A percentile compares a stretch with the other conserved stretches of the same genome.
These are phyloP conservation scores for Colletotrichum sp. DNA, from an alignment of 2,329 filamentous ascomycete species.

Conservation along the genomic window DNA sequence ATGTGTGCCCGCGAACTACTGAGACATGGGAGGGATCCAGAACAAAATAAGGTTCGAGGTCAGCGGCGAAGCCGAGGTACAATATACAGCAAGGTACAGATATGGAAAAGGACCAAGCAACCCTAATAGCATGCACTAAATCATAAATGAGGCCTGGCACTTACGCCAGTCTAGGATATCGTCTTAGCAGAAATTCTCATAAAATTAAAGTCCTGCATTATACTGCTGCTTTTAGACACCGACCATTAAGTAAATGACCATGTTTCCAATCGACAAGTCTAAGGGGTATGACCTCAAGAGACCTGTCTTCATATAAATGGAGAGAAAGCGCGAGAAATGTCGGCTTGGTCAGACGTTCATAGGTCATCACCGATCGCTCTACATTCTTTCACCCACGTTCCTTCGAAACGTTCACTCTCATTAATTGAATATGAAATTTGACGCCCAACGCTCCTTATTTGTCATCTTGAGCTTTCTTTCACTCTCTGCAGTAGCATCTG, in stretches of 20 bases:
- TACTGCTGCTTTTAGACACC: neutral
- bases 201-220: neutral
- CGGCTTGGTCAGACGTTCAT: neutral
- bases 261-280: neutral
- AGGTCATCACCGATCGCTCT: neutral
- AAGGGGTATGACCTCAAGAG: neutral
- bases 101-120: too few species aligned
- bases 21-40: too few species aligned
- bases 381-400: neutral
- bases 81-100: too few species aligned
- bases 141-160: neutral
- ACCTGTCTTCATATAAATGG: neutral
- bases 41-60: too few species aligned
- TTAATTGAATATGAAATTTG: neutral
- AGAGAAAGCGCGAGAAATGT: neutral
- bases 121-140: neutral
- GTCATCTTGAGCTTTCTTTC: neutral
- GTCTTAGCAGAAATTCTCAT: neutral
- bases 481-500: neutral
- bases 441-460: neutral
- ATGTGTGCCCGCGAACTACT: too few species aligned
- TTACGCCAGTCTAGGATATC: neutral
- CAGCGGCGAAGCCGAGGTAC: too few species aligned
- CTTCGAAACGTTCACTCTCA: neutral
- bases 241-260: neutral